Evolutionary conservation across 2,329 filamentous ascomycete species (phyloP), one percentile per base, ranked within the genome.

Genomic region (Aspergillus japonicus): DNA sequence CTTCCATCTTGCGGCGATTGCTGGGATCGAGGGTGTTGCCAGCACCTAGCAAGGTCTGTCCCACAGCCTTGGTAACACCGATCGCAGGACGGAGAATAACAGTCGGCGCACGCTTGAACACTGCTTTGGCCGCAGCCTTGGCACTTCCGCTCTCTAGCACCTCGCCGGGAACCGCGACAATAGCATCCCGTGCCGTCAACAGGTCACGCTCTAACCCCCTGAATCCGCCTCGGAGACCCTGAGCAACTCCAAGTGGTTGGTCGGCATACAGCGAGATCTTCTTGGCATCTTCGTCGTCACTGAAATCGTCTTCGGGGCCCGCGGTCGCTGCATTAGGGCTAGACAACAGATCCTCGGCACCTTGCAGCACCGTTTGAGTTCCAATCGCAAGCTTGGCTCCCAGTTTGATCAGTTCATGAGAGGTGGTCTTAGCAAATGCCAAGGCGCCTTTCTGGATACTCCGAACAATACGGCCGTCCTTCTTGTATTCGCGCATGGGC

Each of bases 321-420:
- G 75, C 75, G 52, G 77, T 75, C 16, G 65, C 62, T 21, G 56
- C 70, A 50, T 54, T 66, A 50, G 64, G 72, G 51, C 70, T 70
- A 54, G 66, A 77, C 44, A 97, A 82, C 62, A 97, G 82, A 19
- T 86, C 90, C 75, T 99, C 96, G 0, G 93, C 92, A 19, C 90
- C 90, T 71, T 96, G 90, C 1, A 99, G 84, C 16, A 93, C 87
- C n/a, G 90, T 95, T 70, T 98, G 95, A 3, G 96, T 96, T 35
- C 95, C 95, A 53, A 98, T 91, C 0, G 94, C 94, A 54, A 98
- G 82, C 75, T 97, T 98, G 50, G 95, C 95, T 12, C 95, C 94
- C 0, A 99, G 82, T 69, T 95, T 95, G 64, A 96, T 90, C n/a
- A 98, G 83, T 72, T 97, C 95, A 0, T 90, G 96, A 2, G 93